Conservation (phyloP, 352 stramenopile species). For the Pythium utonaiense region DNA sequence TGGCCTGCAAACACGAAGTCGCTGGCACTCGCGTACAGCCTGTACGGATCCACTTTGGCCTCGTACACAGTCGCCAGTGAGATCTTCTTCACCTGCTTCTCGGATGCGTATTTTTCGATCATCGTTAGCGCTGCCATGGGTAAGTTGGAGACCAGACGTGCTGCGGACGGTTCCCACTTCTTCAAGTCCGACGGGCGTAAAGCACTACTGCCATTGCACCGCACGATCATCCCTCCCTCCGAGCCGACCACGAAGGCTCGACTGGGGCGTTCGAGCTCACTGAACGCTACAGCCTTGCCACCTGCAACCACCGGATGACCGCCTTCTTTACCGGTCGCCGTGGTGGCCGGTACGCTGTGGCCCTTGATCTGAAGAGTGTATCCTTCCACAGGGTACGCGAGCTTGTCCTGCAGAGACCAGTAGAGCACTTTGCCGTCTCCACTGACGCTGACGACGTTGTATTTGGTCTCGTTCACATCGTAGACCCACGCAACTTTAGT, state of each 20-base stretch:
- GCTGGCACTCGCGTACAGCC: slow-evolving; percentile 61
- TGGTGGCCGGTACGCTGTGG: slow-evolving; percentile 10
- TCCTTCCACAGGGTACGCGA: slow-evolving; percentile 79
- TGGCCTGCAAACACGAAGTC: slow-evolving; percentile 79
- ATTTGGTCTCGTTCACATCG: slow-evolving; percentile 61
- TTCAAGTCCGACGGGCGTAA: slow-evolving; percentile 62
- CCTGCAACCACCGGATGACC: slow-evolving; percentile 35
- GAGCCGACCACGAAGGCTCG: slow-evolving; percentile 72
- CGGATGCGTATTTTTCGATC: slow-evolving; percentile 57
- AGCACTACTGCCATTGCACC: slow-evolving; percentile 57
- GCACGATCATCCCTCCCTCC: slow-evolving; percentile 60
- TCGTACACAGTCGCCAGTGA: slow-evolving; percentile 71
- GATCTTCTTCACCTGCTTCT: slow-evolving; percentile 65
- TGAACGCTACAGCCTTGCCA: slow-evolving; percentile 64
- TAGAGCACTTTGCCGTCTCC: slow-evolving; percentile 85
- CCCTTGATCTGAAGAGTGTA: slow-evolving; percentile 62
- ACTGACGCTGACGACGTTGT: slow-evolving; percentile 79
- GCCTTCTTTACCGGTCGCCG: not conserved
- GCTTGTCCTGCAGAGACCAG: slow-evolving; percentile 85
- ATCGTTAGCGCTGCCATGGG: slow-evolving; percentile 37
- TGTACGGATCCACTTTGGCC: slow-evolving; percentile 52
- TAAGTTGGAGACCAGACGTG: slow-evolving; percentile 54
- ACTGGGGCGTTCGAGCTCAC: slow-evolving; percentile 61
- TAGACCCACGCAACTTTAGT: slow-evolving; percentile 83
- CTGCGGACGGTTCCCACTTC: slow-evolving; percentile 74